These are phyloP conservation scores for Gyromitra esculenta DNA, from an alignment of 2,329 filamentous ascomycete genomes.

Conservation along the genomic window DNA sequence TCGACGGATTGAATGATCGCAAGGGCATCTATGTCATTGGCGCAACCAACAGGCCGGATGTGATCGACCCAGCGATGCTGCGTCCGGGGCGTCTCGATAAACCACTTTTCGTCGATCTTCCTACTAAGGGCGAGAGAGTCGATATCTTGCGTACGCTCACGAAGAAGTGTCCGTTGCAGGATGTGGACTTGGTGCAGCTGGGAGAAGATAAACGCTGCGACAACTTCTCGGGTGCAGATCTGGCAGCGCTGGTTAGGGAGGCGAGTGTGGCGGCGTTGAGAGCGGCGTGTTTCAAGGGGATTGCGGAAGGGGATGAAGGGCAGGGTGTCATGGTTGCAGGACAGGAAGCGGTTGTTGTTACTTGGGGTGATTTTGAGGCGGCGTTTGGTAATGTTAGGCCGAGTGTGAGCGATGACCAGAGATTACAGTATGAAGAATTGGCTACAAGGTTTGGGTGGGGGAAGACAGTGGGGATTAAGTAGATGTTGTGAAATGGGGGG, in stretches of 20 bases:
- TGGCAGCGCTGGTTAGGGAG: conserved; percentile 69
- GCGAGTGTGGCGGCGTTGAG: conserved; percentile 62
- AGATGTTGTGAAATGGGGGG: neutral
- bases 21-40: conserved; percentile 92
- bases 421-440: conserved; percentile 68
- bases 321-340: conserved; percentile 61
- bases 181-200: conserved; percentile 69
- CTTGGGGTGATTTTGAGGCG: conserved; percentile 61
- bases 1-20: conserved; percentile 83
- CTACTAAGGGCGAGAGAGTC: conserved; percentile 78
- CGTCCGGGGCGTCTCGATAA: conserved; percentile 89
- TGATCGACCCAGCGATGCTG: conserved; percentile 95
- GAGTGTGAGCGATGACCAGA: conserved; percentile 58
- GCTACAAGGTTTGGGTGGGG: conserved; percentile 54
- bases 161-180: conserved; percentile 65
- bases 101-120: conserved; percentile 87
- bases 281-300: conserved; percentile 66
- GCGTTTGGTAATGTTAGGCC: conserved; percentile 63
- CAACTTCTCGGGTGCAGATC: conserved; percentile 74
- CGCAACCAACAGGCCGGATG: conserved; percentile 93
- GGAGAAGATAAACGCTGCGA: conserved; percentile 74
- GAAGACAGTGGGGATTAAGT: conserved; percentile 24
- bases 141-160: conserved; percentile 80
- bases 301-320: conserved; percentile 63
- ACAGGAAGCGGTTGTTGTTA: conserved; percentile 57